Evolutionary conservation across 805 yeast genomes (phyloP).

Genomic region (Deakozyma indianensis): DNA sequence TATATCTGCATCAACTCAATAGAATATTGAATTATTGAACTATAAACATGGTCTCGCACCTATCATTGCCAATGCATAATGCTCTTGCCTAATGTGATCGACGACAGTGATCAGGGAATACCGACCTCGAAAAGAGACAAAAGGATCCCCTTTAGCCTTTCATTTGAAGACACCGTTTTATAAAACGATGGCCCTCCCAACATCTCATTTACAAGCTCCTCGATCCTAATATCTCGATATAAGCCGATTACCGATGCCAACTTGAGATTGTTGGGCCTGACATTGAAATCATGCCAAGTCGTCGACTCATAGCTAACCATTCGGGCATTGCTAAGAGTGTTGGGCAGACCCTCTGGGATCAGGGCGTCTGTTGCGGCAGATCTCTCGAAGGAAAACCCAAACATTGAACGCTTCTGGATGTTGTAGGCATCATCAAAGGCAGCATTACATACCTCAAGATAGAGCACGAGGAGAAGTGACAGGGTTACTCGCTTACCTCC

Average conservation of each 20-base stretch:
- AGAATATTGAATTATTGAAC: too few species aligned
- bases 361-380: not conserved
- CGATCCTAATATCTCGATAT: not conserved
- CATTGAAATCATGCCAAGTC: not conserved
- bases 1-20: too few species aligned
- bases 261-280: not conserved
- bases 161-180: not conserved
- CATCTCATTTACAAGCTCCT: not conserved
- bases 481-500: not conserved
- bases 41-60: too few species aligned
- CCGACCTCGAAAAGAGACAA: not conserved
- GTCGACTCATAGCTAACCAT: not conserved
- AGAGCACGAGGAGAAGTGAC: not conserved
- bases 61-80: too few species aligned
- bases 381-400: not conserved
- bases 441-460: not conserved
- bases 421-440: not conserved
- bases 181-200: not conserved
- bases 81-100: too few species aligned
- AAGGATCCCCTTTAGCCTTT: not conserved
- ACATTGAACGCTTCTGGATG: not conserved
- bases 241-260: not conserved
- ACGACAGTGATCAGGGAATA: too few species aligned
- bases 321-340: not conserved
- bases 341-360: not conserved